These are phyloP conservation scores for Aquilaria yunnanensis DNA, from an alignment of 345 rosid genomes.

Conservation along the genomic window DNA sequence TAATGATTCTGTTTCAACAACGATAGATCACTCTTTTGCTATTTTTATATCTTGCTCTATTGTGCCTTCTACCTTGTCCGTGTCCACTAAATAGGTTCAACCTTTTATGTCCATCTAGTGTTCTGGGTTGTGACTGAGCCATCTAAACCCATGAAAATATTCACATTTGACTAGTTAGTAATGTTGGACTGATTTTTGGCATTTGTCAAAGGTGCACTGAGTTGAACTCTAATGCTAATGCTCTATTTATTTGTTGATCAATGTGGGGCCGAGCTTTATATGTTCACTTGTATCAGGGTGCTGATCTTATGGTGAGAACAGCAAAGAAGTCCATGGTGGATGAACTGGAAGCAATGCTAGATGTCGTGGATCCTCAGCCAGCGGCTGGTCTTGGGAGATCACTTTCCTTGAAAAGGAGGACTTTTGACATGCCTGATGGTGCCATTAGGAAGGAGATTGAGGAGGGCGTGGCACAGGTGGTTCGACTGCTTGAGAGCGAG, in stretches of 20 bases:
- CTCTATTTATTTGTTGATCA: background rate
- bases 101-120: no score
- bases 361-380: constrained; percentile 86
- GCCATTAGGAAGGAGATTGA: constrained; percentile 65
- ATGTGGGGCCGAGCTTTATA: background rate
- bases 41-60: no score
- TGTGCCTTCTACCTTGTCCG: no score
- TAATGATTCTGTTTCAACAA: no score
- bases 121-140: no score
- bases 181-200: no score
- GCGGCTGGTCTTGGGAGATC: constrained; percentile 27
- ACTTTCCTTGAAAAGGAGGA: constrained; percentile 73
- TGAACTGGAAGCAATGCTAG: constrained; percentile 91
- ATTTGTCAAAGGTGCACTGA: no score
- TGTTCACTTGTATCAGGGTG: constrained; percentile 40
- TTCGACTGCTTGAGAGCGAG: constrained; percentile 58
- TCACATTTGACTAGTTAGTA: no score
- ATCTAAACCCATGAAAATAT: no score
- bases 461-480: constrained; percentile 79
- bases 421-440: constrained; percentile 86
- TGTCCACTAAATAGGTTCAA: no score
- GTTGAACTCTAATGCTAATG: background rate
- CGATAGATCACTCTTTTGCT: no score
- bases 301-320: constrained; percentile 73
- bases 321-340: constrained; percentile 83